Conservation (phyloP, 345 rosid genomes). For the Microcos paniculata region DNA sequence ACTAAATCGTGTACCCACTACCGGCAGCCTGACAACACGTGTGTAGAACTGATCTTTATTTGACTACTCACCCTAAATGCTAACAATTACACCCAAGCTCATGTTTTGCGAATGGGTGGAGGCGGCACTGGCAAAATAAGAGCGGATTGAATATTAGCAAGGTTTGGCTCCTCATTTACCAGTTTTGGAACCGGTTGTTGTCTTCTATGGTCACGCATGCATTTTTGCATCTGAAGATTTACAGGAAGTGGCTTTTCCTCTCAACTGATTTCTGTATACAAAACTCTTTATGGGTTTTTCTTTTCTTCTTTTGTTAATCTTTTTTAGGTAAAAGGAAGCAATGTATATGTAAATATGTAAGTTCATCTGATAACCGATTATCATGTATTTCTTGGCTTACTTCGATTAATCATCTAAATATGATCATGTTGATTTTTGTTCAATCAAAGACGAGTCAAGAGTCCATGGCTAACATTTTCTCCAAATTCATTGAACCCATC, state of each 20-base stretch:
- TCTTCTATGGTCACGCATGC: constrained; percentile 16
- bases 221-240: constrained; percentile 23
- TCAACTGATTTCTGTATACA: constrained; percentile 15
- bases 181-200: constrained; percentile 28
- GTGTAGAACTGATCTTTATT: constrained; percentile 65
- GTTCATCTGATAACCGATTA: constrained; percentile 21
- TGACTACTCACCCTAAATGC: constrained; percentile 63
- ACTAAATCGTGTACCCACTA: constrained; percentile 45
- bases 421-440: constrained; percentile 15
- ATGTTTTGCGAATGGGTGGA: constrained; percentile 33
- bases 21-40: constrained; percentile 65
- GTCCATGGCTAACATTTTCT: neutral
- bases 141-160: constrained; percentile 21
- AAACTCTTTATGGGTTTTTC: neutral
- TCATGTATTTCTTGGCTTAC: constrained; percentile 8
- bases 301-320: too few species aligned
- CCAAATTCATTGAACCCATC: neutral
- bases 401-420: constrained; percentile 11
- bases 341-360: constrained; percentile 40
- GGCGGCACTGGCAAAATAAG: constrained; percentile 38
- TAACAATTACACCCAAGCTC: constrained; percentile 46
- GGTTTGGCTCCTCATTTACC: constrained; percentile 34
- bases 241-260: constrained; percentile 21
- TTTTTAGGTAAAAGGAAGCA: constrained; percentile 31
- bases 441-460: neutral